Conservation (phyloP, 305 asterid genomes). For the Rubia balearica region DNA sequence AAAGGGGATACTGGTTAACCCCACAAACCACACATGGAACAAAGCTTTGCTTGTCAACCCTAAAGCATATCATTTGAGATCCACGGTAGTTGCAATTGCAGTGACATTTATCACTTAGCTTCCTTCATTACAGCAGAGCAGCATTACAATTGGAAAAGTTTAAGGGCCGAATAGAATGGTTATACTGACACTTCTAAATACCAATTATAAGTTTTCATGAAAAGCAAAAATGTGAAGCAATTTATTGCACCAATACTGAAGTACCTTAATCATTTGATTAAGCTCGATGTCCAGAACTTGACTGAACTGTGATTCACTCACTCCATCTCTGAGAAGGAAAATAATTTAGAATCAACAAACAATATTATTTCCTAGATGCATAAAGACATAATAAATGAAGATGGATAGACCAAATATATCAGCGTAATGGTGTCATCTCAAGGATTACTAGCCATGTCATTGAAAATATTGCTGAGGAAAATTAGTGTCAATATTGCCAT, state of each 20-base stretch:
- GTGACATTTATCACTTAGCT: not conserved
- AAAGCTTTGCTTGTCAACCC: not conserved
- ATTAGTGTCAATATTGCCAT: not conserved
- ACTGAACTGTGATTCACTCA: slow-evolving; percentile 74
- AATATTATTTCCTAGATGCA: not conserved
- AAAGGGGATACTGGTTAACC: not conserved
- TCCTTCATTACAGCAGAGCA: not conserved
- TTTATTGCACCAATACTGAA: slow-evolving; percentile 2
- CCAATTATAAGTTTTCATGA: not conserved
- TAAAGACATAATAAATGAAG: not conserved
- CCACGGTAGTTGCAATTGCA: not conserved
- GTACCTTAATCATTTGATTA: slow-evolving; percentile 85
- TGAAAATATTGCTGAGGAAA: slow-evolving; percentile 2
- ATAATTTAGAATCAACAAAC: not conserved
- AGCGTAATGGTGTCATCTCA: not conserved
- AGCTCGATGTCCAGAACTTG: slow-evolving; percentile 71
- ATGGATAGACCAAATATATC: not conserved
- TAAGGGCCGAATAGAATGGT: not conserved
- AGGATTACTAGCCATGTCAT: not conserved
- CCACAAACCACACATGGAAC: not conserved
- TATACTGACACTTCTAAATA: not conserved
- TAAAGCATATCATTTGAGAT: not conserved
- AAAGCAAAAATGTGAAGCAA: not conserved
- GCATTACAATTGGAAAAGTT: not conserved
- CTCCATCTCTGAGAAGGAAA: slow-evolving; percentile 69